Conservation (phyloP, 495 filamentous ascomycete species). For the Hypoxylon fragiforme region DNA sequence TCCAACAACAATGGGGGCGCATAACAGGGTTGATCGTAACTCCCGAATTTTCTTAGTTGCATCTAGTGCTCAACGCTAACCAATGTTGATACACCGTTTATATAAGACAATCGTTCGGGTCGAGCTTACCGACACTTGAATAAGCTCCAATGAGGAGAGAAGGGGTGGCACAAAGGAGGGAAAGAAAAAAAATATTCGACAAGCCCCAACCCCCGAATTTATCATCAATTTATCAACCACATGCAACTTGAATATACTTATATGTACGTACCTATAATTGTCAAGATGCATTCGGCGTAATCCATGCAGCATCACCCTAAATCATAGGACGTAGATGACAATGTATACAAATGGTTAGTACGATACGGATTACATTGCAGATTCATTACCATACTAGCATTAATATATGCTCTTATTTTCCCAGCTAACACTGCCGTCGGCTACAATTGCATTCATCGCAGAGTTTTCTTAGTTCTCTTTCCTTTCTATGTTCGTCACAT, state of each 20-base stretch:
- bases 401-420: slow-evolving; percentile 15
- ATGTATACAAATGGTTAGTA: slow-evolving; percentile 13
- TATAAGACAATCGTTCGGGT: too few relatives aligned
- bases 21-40: too few relatives aligned
- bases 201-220: too few relatives aligned
- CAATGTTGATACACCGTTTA: too few relatives aligned
- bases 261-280: not conserved
- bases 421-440: not conserved
- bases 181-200: too few relatives aligned
- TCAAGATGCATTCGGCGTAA: slow-evolving; percentile 15
- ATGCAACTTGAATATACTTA: not conserved
- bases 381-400: slow-evolving; percentile 16
- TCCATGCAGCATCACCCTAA: slow-evolving; percentile 19
- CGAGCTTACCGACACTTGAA: too few relatives aligned
- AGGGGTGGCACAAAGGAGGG: too few relatives aligned
- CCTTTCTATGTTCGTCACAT: not conserved
- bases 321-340: slow-evolving; percentile 14
- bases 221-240: too few relatives aligned
- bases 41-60: too few relatives aligned
- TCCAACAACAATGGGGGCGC: slow-evolving; percentile 5
- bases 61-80: too few relatives aligned
- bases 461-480: slow-evolving; percentile 1
- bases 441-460: not conserved
- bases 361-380: too few relatives aligned
- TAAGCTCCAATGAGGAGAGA: too few relatives aligned